Base-by-base conservation (phyloP, 1,139 yeast species). In the Pneumocystis jirovecii region DNA sequence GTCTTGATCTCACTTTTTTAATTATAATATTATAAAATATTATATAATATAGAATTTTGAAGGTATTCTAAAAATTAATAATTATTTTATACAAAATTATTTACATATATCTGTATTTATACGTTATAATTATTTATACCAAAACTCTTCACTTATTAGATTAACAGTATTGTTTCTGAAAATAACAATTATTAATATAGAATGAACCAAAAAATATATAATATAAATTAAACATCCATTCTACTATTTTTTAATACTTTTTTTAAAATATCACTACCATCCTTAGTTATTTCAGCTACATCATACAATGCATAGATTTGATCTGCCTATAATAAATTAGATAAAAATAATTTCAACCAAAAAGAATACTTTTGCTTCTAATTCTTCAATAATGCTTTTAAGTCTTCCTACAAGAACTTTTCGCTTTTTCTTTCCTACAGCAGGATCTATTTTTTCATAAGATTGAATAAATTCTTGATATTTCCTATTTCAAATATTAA, bases 231-330 rank as follows among this genome's bases (percentile, higher is more conserved):
- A 15, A 50, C 57, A 50, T 25, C 31, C 34, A 21, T 50, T 25
- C 34, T 50, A 50, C 34, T 25, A 17, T 12, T 50, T 25, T n/a
- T 50, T 8, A 50, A 25, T 50, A 50, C 57, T 21, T 50, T 50
- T 12, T 50, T 50, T 50, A 50, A 50, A 25, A 25, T 39, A 31
- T n/a, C 66, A 35, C 34, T 64, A 17, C 34, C 40, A 6, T 60
- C 40, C 25, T 60, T 60, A 31, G 65, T 64, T 12, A 72, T 74
- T 57, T 72, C 70, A 61, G 72, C 65, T 21, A 73, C 71, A 70
- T 71, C 73, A 69, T 72, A 71, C 69, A 74, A 66, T 37, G 75
- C 73, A 64, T 74, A 74, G 10, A 74, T 74, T 65, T 73, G 74
- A 64, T 74, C 75, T 7, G 76, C 57, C 57, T 50, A 50, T 12